Conservation (phyloP, 306 rosid species). For the Quercus robur region DNA sequence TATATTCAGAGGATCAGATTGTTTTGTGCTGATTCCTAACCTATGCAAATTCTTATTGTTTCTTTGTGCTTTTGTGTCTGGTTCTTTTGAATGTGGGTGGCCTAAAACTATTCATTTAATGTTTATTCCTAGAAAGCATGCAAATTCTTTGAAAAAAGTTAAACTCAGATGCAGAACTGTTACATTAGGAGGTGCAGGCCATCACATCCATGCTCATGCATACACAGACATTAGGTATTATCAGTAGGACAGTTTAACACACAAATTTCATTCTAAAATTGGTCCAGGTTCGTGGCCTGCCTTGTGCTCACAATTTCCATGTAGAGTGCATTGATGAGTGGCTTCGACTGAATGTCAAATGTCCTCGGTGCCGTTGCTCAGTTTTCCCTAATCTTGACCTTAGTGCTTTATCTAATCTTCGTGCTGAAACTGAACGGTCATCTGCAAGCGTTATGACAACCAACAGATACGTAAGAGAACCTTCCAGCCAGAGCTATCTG, state of each 20-base stretch:
- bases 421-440: conserved; percentile 73
- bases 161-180: background rate
- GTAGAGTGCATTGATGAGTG: conserved; percentile 98
- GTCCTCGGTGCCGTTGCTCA: conserved; percentile 98
- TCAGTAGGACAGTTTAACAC: conserved; percentile 9
- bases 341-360: conserved; percentile 98
- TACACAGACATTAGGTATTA: background rate
- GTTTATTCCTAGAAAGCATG: conserved; percentile 4
- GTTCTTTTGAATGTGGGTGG: background rate
- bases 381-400: conserved; percentile 99
- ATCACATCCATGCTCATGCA: background rate
- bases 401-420: conserved; percentile 93
- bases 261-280: conserved; percentile 20
- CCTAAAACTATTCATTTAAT: background rate
- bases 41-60: background rate
- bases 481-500: conserved; percentile 79
- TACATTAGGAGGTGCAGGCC: background rate
- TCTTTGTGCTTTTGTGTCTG: conserved; percentile 1
- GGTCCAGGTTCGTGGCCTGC: conserved; percentile 94
- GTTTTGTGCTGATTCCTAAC: background rate
- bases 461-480: conserved; percentile 68
- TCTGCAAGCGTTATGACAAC: conserved; percentile 62
- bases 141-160: background rate
- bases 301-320: conserved; percentile 97
- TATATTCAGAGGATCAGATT: background rate